A percentile compares a stretch with the other conserved stretches of the same genome.
Conservation (phyloP, 169 alveolate species). For the Babesia bovis region DNA sequence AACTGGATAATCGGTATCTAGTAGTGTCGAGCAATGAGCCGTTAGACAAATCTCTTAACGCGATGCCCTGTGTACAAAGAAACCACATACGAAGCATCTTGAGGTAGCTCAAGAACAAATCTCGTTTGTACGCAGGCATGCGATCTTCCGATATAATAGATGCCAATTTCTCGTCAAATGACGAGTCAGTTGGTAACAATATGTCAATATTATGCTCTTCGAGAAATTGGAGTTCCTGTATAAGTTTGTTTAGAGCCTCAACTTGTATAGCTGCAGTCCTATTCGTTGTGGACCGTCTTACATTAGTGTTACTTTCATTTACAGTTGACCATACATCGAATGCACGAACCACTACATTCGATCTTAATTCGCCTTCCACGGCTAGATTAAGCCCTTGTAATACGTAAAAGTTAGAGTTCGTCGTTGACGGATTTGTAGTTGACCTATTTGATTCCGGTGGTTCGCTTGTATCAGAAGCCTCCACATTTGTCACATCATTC, state of each 20-base stretch:
- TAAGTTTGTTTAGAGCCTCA: constrained; percentile 3
- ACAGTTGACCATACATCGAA: too few species aligned
- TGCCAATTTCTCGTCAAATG: neutral
- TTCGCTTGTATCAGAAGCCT: too few species aligned
- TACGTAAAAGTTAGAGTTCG: too few species aligned
- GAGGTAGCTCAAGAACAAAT: constrained; percentile 19
- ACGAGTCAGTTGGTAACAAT: constrained; percentile 5
- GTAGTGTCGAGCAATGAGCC: neutral
- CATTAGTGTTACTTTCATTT: too few species aligned
- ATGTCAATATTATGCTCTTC: constrained; percentile 4
- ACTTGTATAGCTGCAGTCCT: neutral
- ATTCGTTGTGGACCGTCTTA: too few species aligned
- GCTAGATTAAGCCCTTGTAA: too few species aligned
- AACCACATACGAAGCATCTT: constrained; percentile 34
- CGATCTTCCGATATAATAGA: neutral
- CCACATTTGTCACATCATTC: too few species aligned
- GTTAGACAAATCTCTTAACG: neutral
- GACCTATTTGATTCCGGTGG: too few species aligned
- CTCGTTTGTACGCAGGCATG: constrained; percentile 15
- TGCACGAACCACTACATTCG: too few species aligned
- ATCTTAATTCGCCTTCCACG: too few species aligned
- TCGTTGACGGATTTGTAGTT: too few species aligned
- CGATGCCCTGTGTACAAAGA: neutral
- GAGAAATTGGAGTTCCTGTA: constrained; percentile 9
- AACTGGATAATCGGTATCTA: neutral